Evolutionary conservation across 208 protist species (phyloP).

Genomic region (Porcisia deanei): DNA sequence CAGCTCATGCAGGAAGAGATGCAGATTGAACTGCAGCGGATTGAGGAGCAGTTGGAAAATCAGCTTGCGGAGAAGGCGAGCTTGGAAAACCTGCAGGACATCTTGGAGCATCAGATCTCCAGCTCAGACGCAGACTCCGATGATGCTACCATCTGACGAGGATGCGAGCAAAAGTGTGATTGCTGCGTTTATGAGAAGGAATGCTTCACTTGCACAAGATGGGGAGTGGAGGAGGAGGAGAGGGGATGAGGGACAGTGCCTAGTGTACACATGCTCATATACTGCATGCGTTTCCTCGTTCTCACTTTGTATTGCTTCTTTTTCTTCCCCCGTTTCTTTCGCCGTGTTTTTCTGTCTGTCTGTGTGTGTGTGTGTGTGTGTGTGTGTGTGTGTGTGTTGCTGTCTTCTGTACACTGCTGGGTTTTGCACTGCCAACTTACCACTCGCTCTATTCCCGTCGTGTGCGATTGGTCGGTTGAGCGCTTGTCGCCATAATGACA

Average conservation of each 20-base stretch:
- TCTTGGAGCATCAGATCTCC: constrained; percentile 39
- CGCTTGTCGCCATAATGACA: not conserved
- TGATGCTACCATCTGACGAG: not conserved
- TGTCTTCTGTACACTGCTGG: not conserved
- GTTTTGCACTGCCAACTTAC: not conserved
- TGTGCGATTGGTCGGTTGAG: not conserved
- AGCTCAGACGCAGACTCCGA: constrained; percentile 7
- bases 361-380: not conserved
- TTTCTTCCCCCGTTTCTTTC: not conserved
- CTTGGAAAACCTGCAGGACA: constrained; percentile 54
- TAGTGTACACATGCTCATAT: not conserved
- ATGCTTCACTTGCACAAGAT: not conserved
- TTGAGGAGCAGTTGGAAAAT: constrained; percentile 41
- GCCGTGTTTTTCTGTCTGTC: not conserved
- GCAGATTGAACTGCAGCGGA: constrained; percentile 32
- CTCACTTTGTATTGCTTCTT: not conserved
- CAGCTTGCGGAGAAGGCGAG: constrained; percentile 59
- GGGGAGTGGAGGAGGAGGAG: not conserved
- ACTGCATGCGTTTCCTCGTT: not conserved
- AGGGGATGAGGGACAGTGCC: not conserved
- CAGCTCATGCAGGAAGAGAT: constrained; percentile 44
- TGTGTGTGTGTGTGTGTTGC: not conserved
- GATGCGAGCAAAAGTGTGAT: not conserved
- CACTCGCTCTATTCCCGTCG: not conserved
- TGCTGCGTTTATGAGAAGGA: not conserved